These are phyloP conservation scores for Orbilia brochopaga DNA, from an alignment of 2,329 filamentous ascomycete genomes.

Conservation along the genomic window DNA sequence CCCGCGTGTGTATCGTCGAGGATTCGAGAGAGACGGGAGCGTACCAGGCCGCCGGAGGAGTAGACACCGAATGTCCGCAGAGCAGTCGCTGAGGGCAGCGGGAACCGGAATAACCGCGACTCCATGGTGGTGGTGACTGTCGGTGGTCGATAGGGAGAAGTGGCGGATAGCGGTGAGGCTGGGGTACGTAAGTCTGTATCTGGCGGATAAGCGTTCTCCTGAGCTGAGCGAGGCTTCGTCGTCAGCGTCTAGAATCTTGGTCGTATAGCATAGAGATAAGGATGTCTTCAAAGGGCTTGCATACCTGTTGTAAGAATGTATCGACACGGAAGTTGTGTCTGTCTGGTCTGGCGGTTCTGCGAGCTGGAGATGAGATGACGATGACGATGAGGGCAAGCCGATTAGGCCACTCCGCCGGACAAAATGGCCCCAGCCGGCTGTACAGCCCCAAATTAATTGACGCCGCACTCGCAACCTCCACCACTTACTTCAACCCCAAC, in stretches of 20 bases:
- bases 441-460: background rate
- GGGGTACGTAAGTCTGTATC: background rate
- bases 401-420: too few relatives aligned
- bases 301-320: background rate
- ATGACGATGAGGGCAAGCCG: too few relatives aligned
- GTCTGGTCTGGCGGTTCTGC: background rate
- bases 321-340: background rate
- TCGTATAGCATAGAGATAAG: too few relatives aligned
- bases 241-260: too few relatives aligned
- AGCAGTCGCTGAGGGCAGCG: slow-evolving; percentile 71
- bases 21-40: slow-evolving; percentile 54
- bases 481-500: background rate
- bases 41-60: slow-evolving; percentile 69
- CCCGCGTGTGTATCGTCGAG: background rate
- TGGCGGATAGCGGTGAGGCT: background rate
- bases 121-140: slow-evolving; percentile 53
- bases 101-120: slow-evolving; percentile 70
- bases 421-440: too few relatives aligned
- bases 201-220: background rate
- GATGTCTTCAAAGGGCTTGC: too few relatives aligned
- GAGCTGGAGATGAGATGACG: too few relatives aligned
- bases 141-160: slow-evolving; percentile 19
- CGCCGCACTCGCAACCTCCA: background rate
- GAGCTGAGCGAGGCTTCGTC: too few relatives aligned
- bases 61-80: slow-evolving; percentile 71